These are phyloP conservation scores for Parathielavia appendiculata DNA, from an alignment of 495 filamentous ascomycete genomes.

Conservation along the genomic window DNA sequence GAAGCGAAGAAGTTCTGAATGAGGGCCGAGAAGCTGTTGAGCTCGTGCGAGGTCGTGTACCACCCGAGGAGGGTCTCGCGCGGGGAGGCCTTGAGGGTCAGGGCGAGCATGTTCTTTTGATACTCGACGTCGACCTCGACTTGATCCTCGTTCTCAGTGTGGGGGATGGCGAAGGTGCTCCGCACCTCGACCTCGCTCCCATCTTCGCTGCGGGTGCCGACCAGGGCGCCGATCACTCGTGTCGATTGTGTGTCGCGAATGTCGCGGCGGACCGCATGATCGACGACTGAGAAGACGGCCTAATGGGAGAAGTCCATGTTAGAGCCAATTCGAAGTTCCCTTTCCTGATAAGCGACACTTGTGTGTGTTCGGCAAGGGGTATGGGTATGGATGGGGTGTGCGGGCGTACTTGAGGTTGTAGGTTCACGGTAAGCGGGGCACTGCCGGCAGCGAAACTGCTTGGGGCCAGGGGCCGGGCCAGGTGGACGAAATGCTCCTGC, in stretches of 20 bases:
- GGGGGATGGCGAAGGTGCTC: conserved; percentile 93
- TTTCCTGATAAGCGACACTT: background rate
- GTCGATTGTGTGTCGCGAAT: conserved; percentile 82
- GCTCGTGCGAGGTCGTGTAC: conserved; percentile 93
- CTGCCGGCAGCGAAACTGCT: conserved; percentile 72
- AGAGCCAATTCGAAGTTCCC: background rate
- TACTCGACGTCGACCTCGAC: conserved; percentile 99
- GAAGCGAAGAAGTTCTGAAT: conserved; percentile 99
- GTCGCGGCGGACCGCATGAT: conserved; percentile 90
- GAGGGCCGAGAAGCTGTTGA: conserved; percentile 95
- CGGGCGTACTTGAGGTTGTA: conserved; percentile 83
- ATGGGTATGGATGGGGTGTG: conserved; percentile 6
- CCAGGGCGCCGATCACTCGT: conserved; percentile 90
- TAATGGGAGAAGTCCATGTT: conserved; percentile 30
- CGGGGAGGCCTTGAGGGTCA: conserved; percentile 90
- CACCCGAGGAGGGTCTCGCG: conserved; percentile 92
- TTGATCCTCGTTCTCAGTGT: conserved; percentile 96
- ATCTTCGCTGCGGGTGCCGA: conserved; percentile 90
- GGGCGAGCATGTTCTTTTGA: conserved; percentile 94
- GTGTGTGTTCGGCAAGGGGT: background rate
- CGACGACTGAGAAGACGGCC: conserved; percentile 95
- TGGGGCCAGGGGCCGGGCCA: conserved; percentile 84
- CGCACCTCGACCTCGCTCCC: conserved; percentile 92
- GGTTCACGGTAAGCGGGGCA: conserved; percentile 82
- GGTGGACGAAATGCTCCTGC: conserved; percentile 80